Evolutionary conservation across 192 early-diverging fungal species (phyloP).

Genomic region (Oehlia diaphana): DNA sequence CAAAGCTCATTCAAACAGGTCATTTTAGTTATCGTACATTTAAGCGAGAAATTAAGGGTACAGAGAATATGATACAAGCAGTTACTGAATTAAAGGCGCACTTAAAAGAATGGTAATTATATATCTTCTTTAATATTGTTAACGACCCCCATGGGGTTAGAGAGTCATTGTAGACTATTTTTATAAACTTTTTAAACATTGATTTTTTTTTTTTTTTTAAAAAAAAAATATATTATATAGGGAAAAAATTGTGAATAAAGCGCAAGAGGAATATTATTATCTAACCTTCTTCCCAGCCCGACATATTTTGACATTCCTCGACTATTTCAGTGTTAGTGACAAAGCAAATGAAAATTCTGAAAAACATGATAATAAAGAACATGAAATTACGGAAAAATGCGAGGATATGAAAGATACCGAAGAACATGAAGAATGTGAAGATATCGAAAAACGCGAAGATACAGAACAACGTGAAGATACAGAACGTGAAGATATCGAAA

Average conservation of each 20-base stretch:
- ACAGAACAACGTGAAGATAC: too few species aligned
- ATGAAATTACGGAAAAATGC: too few species aligned
- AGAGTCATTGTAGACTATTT: too few species aligned
- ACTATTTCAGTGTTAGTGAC: conserved; percentile 11
- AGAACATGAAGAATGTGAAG: too few species aligned
- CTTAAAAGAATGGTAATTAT: neutral
- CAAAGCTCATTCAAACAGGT: conserved; percentile 29
- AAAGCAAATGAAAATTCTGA: neutral
- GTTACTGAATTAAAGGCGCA: conserved; percentile 1
- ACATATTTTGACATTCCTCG: conserved; percentile 29
- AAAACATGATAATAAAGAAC: too few species aligned
- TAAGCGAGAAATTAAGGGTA: neutral
- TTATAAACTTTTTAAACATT: too few species aligned
- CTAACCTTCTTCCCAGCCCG: conserved; percentile 27
- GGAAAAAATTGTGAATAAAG: conserved; percentile 9
- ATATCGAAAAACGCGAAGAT: too few species aligned
- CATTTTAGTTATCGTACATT: conserved; percentile 34
- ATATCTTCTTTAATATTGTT: too few species aligned
- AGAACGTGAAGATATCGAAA: too few species aligned
- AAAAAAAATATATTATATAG: neutral
- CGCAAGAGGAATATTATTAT: conserved; percentile 29
- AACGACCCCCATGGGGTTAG: too few species aligned
- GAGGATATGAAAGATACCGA: too few species aligned
- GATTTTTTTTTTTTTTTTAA: too few species aligned
- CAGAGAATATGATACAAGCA: conserved; percentile 9